Conservation (phyloP, 2,329 filamentous ascomycete genomes). For the Herpotrichia juniperi region DNA sequence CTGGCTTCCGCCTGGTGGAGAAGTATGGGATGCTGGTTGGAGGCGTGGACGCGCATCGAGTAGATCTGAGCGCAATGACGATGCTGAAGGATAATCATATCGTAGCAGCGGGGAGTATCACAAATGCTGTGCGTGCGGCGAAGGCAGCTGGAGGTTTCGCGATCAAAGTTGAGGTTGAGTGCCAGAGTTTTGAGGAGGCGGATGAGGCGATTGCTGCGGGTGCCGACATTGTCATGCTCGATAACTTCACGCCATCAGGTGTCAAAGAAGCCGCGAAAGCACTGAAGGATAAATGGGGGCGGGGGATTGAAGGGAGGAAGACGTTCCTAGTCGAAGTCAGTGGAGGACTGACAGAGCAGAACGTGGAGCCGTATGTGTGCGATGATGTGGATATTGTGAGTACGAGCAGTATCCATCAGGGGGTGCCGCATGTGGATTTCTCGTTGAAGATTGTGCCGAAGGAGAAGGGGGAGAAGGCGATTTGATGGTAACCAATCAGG, state of each 20-base stretch:
- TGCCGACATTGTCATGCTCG: constrained; percentile 95
- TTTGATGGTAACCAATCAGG: too few relatives aligned
- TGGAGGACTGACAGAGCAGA: constrained; percentile 84
- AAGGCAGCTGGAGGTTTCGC: constrained; percentile 86
- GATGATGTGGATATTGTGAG: constrained; percentile 93
- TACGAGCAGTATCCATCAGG: constrained; percentile 96
- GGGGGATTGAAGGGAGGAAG: constrained; percentile 64
- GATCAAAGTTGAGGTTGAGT: constrained; percentile 95
- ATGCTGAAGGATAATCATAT: constrained; percentile 99
- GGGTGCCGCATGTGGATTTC: constrained; percentile 91
- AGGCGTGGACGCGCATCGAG: constrained; percentile 87
- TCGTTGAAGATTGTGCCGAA: constrained; percentile 81
- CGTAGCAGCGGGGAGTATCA: constrained; percentile 85
- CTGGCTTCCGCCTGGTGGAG: constrained; percentile 92
- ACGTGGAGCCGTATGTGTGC: constrained; percentile 80
- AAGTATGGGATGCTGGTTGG: constrained; percentile 98
- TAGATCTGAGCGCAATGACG: constrained; percentile 88
- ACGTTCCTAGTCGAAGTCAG: constrained; percentile 87
- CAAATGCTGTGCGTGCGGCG: constrained; percentile 82
- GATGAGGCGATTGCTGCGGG: constrained; percentile 90
- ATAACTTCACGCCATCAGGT: constrained; percentile 86
- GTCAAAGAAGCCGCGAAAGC: constrained; percentile 75
- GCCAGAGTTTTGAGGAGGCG: constrained; percentile 84
- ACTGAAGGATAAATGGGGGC: constrained; percentile 79
- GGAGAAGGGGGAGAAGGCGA: constrained; percentile 25